Evolutionary conservation across 2,329 filamentous ascomycete genomes (phyloP).

Genomic region (Botrytis porri): DNA sequence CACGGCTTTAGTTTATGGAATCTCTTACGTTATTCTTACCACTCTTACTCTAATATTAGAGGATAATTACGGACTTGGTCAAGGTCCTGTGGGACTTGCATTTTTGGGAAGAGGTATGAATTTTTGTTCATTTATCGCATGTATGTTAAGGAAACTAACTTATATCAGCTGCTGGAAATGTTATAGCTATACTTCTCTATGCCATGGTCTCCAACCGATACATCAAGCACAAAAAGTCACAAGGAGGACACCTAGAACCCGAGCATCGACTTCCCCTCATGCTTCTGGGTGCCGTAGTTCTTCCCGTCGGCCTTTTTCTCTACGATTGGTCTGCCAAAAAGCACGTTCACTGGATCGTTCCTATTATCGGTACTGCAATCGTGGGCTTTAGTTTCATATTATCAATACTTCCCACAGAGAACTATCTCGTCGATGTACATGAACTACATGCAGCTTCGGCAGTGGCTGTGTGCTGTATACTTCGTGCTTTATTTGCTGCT

Average conservation of each 20-base stretch:
- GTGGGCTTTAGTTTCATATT: conserved; percentile 45
- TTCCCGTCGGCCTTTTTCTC: conserved; percentile 49
- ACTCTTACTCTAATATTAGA: conserved; percentile 41
- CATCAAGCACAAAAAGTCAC: conserved; percentile 3
- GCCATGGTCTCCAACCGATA: conserved; percentile 1
- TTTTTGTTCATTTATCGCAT: conserved; percentile 24
- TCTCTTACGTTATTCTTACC: conserved; percentile 41
- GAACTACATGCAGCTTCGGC: conserved; percentile 41
- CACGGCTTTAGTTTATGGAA: conserved; percentile 39
- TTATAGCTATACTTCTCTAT: neutral
- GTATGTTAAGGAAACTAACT: neutral
- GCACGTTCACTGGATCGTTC: conserved; percentile 43
- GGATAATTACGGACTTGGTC: conserved; percentile 38
- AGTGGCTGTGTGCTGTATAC: conserved; percentile 41
- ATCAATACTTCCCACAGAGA: conserved; percentile 41
- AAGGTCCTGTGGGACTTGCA: conserved; percentile 38
- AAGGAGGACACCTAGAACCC: conserved; percentile 27
- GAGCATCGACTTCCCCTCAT: conserved; percentile 44
- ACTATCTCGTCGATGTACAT: conserved; percentile 47
- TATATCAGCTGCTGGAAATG: neutral
- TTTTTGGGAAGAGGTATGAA: conserved; percentile 41
- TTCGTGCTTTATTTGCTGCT: conserved; percentile 46
- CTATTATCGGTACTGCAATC: conserved; percentile 40
- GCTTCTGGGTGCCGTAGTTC: conserved; percentile 41
- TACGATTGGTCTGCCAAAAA: conserved; percentile 46